Base-by-base conservation (phyloP, 495 filamentous ascomycete genomes). In the Xylaria telfairii region DNA sequence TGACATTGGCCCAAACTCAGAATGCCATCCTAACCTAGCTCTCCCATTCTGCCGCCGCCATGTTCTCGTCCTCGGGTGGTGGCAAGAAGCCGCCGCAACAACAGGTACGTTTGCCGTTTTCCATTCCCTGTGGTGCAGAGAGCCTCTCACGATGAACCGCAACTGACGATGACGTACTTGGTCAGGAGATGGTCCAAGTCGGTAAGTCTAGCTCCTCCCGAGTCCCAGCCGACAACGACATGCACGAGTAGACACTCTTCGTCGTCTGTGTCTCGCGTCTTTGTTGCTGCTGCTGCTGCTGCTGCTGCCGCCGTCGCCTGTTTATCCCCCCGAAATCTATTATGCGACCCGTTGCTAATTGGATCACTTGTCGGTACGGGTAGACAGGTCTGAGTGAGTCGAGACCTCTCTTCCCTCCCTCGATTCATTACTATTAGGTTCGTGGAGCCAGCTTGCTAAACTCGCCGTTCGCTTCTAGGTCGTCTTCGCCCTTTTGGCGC, bases 101-200 rank as follows among this genome's bases (percentile, higher is more conserved):
- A 69, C 92, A 94, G 90, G 92, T 94, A 80, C 79, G 88, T 80
- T 37, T 0, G 19, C 28, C 51, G 68, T 65, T 39, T 64, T 42
- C 51, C 67, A 41, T 51, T 32, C 57, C 56, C 46, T 47, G 59
- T 60, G 34, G 57, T 39, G 56, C 12, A 13, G 51, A 54, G 61
- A 68, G 15, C 19, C 26, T 19, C 17, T 51, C 41, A 9, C 28
- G 24, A 44, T 12, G 46, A 69, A 67, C 66, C 13, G 34, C 51
- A 65, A 54, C 77, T 76, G 72, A 79, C 80, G 5, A 78, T 80
- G 74, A 81, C 74, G 68, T 75, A 68, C 68, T 68, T 46, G 64
- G 64, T 30, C 75, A 98, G 95, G 95, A 99, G 89, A 99, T 99
- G 96, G 93, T 97, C 72, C 95, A 99, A 91, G 94, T 99, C 87